Evolutionary conservation across 75 land plant genomes (phyloP).

Genomic region (Cunninghamia lanceolata): DNA sequence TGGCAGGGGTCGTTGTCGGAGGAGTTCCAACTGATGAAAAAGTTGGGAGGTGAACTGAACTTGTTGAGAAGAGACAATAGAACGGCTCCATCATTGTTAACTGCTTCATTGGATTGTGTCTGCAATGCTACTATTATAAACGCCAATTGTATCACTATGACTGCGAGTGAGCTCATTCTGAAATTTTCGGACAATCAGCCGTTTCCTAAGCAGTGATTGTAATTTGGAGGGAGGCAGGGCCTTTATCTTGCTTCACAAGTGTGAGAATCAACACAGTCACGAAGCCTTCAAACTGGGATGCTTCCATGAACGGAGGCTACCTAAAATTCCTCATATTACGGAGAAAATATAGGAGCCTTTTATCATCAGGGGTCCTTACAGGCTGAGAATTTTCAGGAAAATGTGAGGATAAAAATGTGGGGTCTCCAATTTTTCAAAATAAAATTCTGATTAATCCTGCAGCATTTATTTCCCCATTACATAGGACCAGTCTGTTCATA

Average conservation of each 20-base stretch:
- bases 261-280: no score
- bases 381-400: no score
- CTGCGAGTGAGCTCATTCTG: background rate
- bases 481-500: no score
- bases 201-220: background rate
- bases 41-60: background rate
- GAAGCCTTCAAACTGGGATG: no score
- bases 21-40: constrained; percentile 6
- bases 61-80: constrained; percentile 11
- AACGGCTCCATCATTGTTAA: constrained; percentile 2
- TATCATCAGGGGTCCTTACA: no score
- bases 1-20: constrained; percentile 5
- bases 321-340: no score
- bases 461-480: no score
- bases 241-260: background rate
- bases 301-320: no score
- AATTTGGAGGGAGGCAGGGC: background rate
- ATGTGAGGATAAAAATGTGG: no score
- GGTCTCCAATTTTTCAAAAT: no score
- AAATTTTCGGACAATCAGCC: background rate
- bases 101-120: background rate
- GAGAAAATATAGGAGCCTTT: no score
- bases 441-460: no score
- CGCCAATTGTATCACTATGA: background rate
- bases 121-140: background rate